Percentiles rank a stretch among this genome's conserved stretches.
Evolutionary conservation across 495 filamentous ascomycete genomes (phyloP).

Genomic region (Gamarada debralockiae): DNA sequence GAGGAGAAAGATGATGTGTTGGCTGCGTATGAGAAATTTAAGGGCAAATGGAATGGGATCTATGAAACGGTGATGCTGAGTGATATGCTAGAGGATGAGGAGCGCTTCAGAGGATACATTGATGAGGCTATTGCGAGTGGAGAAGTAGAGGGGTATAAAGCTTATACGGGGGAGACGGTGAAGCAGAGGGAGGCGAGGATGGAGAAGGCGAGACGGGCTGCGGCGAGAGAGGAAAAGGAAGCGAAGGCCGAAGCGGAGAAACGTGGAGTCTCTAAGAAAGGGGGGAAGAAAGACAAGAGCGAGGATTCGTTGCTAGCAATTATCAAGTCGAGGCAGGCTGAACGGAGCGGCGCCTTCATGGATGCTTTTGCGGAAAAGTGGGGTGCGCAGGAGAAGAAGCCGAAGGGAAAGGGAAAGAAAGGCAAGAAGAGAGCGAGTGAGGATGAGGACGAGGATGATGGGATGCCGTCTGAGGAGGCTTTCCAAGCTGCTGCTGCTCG

Average conservation of each 20-base stretch:
- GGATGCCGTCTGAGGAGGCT: constrained; percentile 63
- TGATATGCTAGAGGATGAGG: constrained; percentile 80
- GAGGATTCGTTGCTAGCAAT: constrained; percentile 52
- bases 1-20: constrained; percentile 78
- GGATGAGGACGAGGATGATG: constrained; percentile 36
- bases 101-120: constrained; percentile 75
- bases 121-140: constrained; percentile 71
- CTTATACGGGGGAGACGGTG: constrained; percentile 69
- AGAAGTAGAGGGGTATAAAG: constrained; percentile 58
- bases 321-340: constrained; percentile 53
- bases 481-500: constrained; percentile 50
- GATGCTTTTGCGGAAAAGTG: constrained; percentile 74
- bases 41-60: constrained; percentile 70
- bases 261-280: constrained; percentile 41
- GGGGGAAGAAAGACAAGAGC: constrained; percentile 37
- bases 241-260: constrained; percentile 65
- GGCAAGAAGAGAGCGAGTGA: constrained; percentile 43
- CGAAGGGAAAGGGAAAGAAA: constrained; percentile 39
- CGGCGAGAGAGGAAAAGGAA: constrained; percentile 58
- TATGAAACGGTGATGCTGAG: constrained; percentile 85
- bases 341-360: constrained; percentile 42
- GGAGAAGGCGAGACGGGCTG: constrained; percentile 45
- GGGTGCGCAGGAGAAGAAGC: constrained; percentile 36
- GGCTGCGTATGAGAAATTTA: constrained; percentile 60
- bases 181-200: constrained; percentile 59